A percentile compares a stretch with the other conserved stretches of the same genome.
These are phyloP conservation scores for Liquidambar formosana DNA, from an alignment of 164 flowering plant genomes.

Conservation along the genomic window DNA sequence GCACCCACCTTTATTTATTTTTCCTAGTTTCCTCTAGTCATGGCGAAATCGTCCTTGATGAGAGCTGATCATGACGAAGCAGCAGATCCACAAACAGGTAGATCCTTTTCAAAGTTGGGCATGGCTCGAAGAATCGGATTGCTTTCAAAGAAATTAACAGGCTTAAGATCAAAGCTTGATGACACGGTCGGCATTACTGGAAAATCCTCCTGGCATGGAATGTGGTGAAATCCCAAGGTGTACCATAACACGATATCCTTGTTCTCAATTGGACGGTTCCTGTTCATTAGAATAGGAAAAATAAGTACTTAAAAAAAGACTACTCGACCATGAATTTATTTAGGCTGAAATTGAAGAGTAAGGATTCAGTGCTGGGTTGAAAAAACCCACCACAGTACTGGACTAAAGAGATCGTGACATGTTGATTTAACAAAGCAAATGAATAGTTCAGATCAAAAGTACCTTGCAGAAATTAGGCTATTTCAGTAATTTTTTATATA, in stretches of 20 bases:
- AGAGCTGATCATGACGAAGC: constrained; percentile 23
- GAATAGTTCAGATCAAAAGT: no score
- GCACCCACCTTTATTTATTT: no score
- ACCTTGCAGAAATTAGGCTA: no score
- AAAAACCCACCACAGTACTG: no score
- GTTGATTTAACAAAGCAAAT: no score
- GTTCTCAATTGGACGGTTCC: constrained; percentile 63
- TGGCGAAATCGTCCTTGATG: neutral
- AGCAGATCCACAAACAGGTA: constrained; percentile 49
- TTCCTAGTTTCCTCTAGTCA: neutral
- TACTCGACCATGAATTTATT: no score
- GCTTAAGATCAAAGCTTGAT: constrained; percentile 69
- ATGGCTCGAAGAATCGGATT: constrained; percentile 54
- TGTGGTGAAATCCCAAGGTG: constrained; percentile 71
- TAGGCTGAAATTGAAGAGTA: no score
- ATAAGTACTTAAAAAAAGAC: no score
- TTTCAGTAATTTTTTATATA: no score
- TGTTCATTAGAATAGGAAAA: constrained; percentile 17
- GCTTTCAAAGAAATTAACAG: constrained; percentile 70
- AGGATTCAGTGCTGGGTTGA: no score
- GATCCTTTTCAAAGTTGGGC: constrained; percentile 49
- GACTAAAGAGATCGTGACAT: no score
- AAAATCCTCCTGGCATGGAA: constrained; percentile 79
- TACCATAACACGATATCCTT: constrained; percentile 80
- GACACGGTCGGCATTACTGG: constrained; percentile 78